Evolutionary conservation across 176 grass and related monocot genomes (phyloP), one percentile per base, ranked within the genome.

Genomic region (Cymbopogon citratus): DNA sequence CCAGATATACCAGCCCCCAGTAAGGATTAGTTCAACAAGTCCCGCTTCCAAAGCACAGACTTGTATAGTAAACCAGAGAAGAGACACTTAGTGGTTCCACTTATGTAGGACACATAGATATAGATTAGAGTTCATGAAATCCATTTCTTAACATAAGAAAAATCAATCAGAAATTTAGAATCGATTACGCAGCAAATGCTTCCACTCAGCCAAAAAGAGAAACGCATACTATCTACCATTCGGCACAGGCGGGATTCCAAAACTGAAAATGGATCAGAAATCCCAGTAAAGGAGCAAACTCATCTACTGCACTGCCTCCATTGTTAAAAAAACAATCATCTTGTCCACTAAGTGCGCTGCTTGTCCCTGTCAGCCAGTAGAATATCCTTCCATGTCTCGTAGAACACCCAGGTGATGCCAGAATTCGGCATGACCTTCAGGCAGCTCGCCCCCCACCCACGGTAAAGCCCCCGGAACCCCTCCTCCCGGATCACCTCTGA

Each of bases 331-430:
- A 56, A 9, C 11, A 52, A 56, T 6, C 11, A 52, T 16, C 49
- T 33, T 23, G 2, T 48, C 33, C 7, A 3, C 57, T 73, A 79
- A 27, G 59, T 13, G 2, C 21, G 26, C 21, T 7, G 68, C 68
- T 79, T 83, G 38, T 73, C 59, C 60, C 66, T 73, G 26, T 83
- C 59, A 26, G 18, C 43, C 65, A 93, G 67, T 39, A 94, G 89
- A 69, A 97, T 79, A 43, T 97, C 94, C 85, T 97, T 97, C 91
- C 94, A 97, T 45, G 91, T 85, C 84, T 97, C 94, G n/a, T 97
- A 97, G 73, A 97, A 90, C 91, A 97, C 91, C 94, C 94, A 97
- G 54, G 89, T 97, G 85, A 97, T 97, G 60, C 94, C 94, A 2
- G 94, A 97, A 12, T 83, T 85, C 7, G 94, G 94, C 94, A 94